Evolutionary conservation across 2,329 filamentous ascomycete genomes (phyloP).

Genomic region (Talaromyces funiculosus): DNA sequence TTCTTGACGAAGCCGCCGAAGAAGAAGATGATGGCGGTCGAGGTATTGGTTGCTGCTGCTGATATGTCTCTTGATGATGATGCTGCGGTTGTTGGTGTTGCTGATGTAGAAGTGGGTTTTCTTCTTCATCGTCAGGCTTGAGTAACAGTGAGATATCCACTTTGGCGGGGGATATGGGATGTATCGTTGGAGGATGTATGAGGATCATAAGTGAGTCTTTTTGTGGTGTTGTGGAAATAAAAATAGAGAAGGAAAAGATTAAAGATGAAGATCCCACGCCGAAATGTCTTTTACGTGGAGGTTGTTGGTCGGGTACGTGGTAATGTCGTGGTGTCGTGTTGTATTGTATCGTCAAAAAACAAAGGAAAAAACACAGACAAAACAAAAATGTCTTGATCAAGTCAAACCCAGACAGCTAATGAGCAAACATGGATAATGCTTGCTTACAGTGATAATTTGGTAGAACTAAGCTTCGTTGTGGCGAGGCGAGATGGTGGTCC

Average conservation of each 20-base stretch:
- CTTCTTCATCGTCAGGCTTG: slow-evolving; percentile 52
- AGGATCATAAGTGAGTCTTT: slow-evolving; percentile 38
- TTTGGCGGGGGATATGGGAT: slow-evolving; percentile 48
- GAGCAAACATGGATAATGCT: background rate
- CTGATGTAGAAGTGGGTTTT: slow-evolving; percentile 16
- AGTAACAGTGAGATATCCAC: slow-evolving; percentile 94
- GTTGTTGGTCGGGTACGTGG: background rate
- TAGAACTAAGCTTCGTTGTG: background rate
- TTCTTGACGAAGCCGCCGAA: slow-evolving; percentile 3
- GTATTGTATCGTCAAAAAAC: background rate
- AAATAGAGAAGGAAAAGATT: background rate
- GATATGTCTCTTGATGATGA: background rate
- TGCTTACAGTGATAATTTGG: background rate
- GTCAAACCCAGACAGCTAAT: background rate
- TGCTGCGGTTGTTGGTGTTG: background rate
- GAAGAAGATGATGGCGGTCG: slow-evolving; percentile 28
- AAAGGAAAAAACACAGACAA: background rate
- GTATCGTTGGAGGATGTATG: slow-evolving; percentile 31
- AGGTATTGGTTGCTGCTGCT: slow-evolving; percentile 2
- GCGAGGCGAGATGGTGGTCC: background rate
- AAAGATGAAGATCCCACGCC: background rate
- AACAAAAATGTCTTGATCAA: background rate
- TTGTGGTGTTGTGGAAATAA: background rate
- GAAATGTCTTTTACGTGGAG: background rate
- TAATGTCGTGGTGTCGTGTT: background rate